Evolutionary conservation across 2,329 filamentous ascomycete species (phyloP).

Genomic region (Cladosporium sphaerospermum): DNA sequence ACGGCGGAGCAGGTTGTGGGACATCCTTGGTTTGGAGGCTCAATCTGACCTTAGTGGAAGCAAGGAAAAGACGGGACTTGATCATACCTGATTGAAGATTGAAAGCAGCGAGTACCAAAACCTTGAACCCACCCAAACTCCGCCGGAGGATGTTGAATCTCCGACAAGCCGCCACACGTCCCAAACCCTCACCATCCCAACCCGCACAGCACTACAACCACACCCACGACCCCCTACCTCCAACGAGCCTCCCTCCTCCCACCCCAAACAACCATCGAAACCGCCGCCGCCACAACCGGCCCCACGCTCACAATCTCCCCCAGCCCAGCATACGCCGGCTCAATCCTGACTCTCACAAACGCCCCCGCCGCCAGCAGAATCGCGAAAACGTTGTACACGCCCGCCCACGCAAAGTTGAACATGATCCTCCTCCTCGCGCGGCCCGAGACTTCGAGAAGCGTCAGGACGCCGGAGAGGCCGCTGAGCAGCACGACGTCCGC

Average conservation of each 20-base stretch:
- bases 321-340: constrained; percentile 59
- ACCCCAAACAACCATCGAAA: constrained; percentile 20
- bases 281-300: constrained; percentile 58
- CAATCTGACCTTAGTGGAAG: not conserved
- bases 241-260: too few species aligned
- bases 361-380: constrained; percentile 61
- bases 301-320: constrained; percentile 69
- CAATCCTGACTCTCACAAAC: constrained; percentile 51
- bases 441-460: constrained; percentile 50
- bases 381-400: constrained; percentile 64
- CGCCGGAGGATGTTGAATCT: too few species aligned
- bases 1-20: not conserved
- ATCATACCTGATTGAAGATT: too few species aligned
- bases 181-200: too few species aligned
- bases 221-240: too few species aligned
- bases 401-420: constrained; percentile 67
- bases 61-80: too few species aligned
- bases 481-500: constrained; percentile 63
- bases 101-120: too few species aligned
- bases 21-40: not conserved
- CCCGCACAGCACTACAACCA: too few species aligned
- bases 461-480: constrained; percentile 50
- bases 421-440: constrained; percentile 37
- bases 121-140: too few species aligned
- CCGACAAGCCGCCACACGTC: too few species aligned